A percentile compares a stretch with the other conserved stretches of the same genome.
Evolutionary conservation across 805 yeast genomes (phyloP).

Genomic region (Metschnikowia dekortorum): DNA sequence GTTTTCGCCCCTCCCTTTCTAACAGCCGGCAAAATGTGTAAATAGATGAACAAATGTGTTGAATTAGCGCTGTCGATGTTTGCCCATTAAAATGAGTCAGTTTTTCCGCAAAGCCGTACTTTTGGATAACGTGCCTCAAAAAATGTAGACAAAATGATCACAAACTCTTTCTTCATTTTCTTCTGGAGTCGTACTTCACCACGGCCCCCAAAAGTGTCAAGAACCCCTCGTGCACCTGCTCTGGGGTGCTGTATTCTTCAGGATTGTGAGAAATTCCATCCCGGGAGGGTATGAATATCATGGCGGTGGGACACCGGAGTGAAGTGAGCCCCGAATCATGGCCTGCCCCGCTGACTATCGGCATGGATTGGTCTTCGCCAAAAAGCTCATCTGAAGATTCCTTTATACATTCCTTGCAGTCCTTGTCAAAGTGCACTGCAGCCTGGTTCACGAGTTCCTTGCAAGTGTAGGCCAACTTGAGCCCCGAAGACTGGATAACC

Average conservation of each 20-base stretch:
- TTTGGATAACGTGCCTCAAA: no score
- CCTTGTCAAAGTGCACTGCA: constrained; percentile 55
- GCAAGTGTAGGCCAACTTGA: constrained; percentile 34
- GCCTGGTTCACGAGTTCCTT: constrained; percentile 46
- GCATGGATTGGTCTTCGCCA: constrained; percentile 40
- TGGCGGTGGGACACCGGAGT: constrained; percentile 58
- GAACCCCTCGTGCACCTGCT: constrained; percentile 58
- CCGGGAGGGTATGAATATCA: constrained; percentile 68
- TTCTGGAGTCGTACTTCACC: constrained; percentile 26
- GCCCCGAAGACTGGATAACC: constrained; percentile 30
- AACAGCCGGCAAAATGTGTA: no score
- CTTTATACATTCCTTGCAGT: constrained; percentile 48
- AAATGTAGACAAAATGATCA: no score
- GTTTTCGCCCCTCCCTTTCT: no score
- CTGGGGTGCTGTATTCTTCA: constrained; percentile 60
- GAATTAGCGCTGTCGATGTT: no score
- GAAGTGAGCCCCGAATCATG: constrained; percentile 67
- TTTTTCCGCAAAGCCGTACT: no score
- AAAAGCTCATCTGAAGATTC: constrained; percentile 48
- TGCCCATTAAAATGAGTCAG: no score
- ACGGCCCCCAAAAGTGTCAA: constrained; percentile 48
- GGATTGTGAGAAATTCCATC: constrained; percentile 69
- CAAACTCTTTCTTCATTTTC: not conserved
- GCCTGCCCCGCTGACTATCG: constrained; percentile 66
- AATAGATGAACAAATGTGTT: no score